Base-by-base conservation (phyloP, 345 rosid species). In the Euphorbia pulcherrima region DNA sequence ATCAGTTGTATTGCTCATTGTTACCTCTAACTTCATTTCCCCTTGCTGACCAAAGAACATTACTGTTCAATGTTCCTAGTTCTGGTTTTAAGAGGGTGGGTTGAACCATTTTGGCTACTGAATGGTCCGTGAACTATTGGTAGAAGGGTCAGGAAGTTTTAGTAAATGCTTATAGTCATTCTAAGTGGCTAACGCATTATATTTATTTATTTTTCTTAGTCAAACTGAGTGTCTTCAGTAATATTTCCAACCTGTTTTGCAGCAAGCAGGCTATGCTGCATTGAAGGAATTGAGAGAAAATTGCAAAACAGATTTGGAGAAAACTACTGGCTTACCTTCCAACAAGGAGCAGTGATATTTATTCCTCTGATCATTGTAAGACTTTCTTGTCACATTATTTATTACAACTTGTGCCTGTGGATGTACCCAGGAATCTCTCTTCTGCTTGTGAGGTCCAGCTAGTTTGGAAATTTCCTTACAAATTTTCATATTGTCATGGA, bases 301-400 rank as follows among this genome's bases (percentile, higher is more conserved):
- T 65, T 82, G 98, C 87, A 87, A 84, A 85, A 78, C 70, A 67
- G 93, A 87, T 76, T 77, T 87, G 23, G 93, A 82, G 83, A 83
- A 70, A 65, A 77, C 73, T 20, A 74, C 65, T 60, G 80, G 74
- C 69, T 47, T 75, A 80, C 86, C 88, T 69, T 71, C 83, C 44
- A 79, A 75, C 47, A 77, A 76, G 68, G 65, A 71, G 20, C 71
- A 83, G 62, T 20, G 69, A 68, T 60, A 70, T 72, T 14, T 41
- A 61, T 24, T 67, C 60, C 64, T 67, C 18, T 40, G 58, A 68
- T 46, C 35, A 40, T 47, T 58, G 79, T 73, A 68, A 62, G 68
- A 39, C 55, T 68, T 2, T 68, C 77, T 62, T 69, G 39, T 59
- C 28, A 48, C 62, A 70, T 35, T 11, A 44, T 47, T 17, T 67